Conservation (phyloP, 768 basidiomycete species). For the Tylopilus intermedius region DNA sequence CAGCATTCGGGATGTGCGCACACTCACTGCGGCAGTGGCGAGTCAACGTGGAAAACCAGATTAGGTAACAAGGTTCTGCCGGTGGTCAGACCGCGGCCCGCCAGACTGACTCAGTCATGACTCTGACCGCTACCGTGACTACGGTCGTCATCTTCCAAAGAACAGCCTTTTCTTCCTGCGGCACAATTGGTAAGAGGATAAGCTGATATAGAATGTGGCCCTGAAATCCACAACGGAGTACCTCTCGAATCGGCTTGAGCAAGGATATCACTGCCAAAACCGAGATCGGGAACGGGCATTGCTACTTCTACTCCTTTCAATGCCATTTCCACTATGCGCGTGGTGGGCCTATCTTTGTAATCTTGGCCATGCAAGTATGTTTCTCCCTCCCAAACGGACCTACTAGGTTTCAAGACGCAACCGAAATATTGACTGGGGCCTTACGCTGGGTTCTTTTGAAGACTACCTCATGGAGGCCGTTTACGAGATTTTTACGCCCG, state of each 20-base stretch:
- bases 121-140: neutral
- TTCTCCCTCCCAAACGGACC: neutral
- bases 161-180: neutral
- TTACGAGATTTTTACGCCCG: neutral
- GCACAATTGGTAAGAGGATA: neutral
- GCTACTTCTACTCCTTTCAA: too few species aligned
- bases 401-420: neutral
- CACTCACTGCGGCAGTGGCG: neutral
- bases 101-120: too few species aligned
- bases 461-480: neutral
- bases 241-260: neutral
- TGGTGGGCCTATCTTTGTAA: neutral
- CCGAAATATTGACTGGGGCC: neutral
- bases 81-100: too few species aligned
- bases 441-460: neutral
- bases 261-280: neutral
- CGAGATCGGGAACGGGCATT: neutral
- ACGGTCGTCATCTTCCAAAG: neutral
- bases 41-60: neutral
- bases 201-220: neutral
- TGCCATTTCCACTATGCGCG: too few species aligned
- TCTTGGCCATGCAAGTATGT: neutral
- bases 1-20: slow-evolving; percentile 12
- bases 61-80: neutral
- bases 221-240: neutral